phyloP scores from a whole-genome alignment of 176 grass and related monocot genomes.

The Chloris gayana region DNA sequence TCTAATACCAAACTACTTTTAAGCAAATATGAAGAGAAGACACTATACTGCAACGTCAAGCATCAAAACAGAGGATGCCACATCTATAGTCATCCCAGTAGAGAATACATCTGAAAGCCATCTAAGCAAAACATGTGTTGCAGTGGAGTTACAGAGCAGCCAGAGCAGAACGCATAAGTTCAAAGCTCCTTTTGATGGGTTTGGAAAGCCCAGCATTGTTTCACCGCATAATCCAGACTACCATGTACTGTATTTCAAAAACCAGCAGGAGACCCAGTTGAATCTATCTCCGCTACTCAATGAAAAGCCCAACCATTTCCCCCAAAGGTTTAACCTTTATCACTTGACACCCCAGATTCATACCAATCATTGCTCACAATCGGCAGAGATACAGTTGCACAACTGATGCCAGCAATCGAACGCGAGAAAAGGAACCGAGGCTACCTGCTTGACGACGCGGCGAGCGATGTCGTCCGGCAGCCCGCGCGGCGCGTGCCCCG shows the following conservation, averaged over 20 bases:
- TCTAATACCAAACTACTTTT: neutral
- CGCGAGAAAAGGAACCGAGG: neutral
- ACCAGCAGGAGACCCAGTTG: neutral
- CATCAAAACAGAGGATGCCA: conserved; percentile 2
- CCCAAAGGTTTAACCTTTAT: conserved; percentile 22
- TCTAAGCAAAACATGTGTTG: neutral
- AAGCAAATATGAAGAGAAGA: neutral
- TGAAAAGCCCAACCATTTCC: neutral
- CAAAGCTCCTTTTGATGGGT: neutral
- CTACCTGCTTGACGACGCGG: conserved; percentile 85
- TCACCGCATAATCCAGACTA: neutral
- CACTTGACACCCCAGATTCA: conserved; percentile 11
- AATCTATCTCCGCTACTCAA: neutral
- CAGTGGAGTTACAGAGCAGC: neutral
- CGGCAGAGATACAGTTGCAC: conserved; percentile 1
- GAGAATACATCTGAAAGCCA: conserved; percentile 1
- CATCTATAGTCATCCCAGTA: neutral
- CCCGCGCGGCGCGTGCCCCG: conserved; percentile 35
- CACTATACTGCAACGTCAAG: neutral
- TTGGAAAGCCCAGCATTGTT: neutral
- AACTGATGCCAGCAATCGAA: conserved; percentile 22
- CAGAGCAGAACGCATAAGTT: neutral
- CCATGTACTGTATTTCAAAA: neutral
- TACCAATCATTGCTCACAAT: neutral
- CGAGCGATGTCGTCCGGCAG: conserved; percentile 65